Evolutionary conservation across 345 rosid species (phyloP), one percentile per base, ranked within the genome.

Genomic region (Bruguiera sexangula): DNA sequence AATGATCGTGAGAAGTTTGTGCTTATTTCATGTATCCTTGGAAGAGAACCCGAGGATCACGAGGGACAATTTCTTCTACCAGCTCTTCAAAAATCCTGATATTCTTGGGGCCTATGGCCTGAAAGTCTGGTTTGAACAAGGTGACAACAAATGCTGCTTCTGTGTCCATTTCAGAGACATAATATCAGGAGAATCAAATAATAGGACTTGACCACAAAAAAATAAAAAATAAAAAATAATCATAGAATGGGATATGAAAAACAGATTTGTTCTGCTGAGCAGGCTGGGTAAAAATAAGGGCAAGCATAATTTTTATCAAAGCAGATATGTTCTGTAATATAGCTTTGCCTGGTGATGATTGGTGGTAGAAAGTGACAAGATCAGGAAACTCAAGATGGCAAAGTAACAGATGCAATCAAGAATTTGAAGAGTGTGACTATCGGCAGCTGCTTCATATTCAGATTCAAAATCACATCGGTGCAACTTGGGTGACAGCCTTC

Each of bases 401-500:
- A 26, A 89, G 98, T 65, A 93, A 90, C 65, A 82, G 97, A 75
- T 90, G 97, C 86, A 89, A 87, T 82, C 89, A 86, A 79, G 96
- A 93, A 58, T 81, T 84, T 39, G 96, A 85, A 59, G 93, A 87
- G 78, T 93, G 98, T 31, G 97, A 90, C 63, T 89, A 87, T 71
- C 76, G 92, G 57, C 90, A 86, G 78, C 92, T 89, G 70, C 93
- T 90, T 59, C 97, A 89, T 81, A 86, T 78, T 57, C 97, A 93
- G 85, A 83, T 90, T 78, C 96, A 93, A 80, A 96, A 93, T 77
- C 92, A 89, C 69, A 87, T 87, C 0, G 96, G 96, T 46, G 24
- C 86, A 75, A 83, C 85, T 60, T 87, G 96, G 98, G 88, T 86
- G 62, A 88, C 96, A 5, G 96, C 96, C 66, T 93, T 90, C 74